These are phyloP conservation scores for Artemisia argyi DNA, from an alignment of 129 eudicot species.

Conservation along the genomic window DNA sequence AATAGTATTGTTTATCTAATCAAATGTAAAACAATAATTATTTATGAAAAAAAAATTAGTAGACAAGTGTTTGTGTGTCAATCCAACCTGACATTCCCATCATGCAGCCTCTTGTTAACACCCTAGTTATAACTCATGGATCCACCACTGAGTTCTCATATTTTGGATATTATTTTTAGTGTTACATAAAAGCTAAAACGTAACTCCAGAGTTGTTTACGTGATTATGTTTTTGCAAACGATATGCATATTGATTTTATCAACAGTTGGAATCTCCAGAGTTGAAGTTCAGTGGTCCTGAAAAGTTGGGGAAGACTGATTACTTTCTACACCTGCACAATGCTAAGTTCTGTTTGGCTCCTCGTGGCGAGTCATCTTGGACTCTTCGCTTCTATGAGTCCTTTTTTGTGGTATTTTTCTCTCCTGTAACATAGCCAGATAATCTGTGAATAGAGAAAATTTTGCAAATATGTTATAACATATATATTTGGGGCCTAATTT, in stretches of 20 bases:
- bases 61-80: too few relatives aligned
- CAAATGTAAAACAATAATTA: too few relatives aligned
- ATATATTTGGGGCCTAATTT: too few relatives aligned
- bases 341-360: constrained; percentile 97
- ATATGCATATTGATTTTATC: constrained; percentile 44
- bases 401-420: constrained; percentile 84
- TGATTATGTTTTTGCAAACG: constrained; percentile 23
- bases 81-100: too few relatives aligned
- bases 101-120: neutral
- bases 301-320: constrained; percentile 75
- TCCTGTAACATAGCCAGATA: neutral
- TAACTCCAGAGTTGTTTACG: neutral
- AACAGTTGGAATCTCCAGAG: constrained; percentile 99
- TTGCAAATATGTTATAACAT: too few relatives aligned
- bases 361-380: constrained; percentile 99
- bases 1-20: too few relatives aligned
- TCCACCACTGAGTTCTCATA: neutral
- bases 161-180: neutral
- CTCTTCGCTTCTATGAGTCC: constrained; percentile 94
- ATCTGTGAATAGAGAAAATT: too few relatives aligned
- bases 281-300: constrained; percentile 93
- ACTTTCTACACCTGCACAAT: constrained; percentile 86
- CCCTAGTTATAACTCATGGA: neutral
- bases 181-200: neutral
- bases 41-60: too few relatives aligned